A percentile compares a stretch with the other conserved stretches of the same genome.
Evolutionary conservation across 2,329 filamentous ascomycete genomes (phyloP).

Genomic region (Rhynchosporium secalis): DNA sequence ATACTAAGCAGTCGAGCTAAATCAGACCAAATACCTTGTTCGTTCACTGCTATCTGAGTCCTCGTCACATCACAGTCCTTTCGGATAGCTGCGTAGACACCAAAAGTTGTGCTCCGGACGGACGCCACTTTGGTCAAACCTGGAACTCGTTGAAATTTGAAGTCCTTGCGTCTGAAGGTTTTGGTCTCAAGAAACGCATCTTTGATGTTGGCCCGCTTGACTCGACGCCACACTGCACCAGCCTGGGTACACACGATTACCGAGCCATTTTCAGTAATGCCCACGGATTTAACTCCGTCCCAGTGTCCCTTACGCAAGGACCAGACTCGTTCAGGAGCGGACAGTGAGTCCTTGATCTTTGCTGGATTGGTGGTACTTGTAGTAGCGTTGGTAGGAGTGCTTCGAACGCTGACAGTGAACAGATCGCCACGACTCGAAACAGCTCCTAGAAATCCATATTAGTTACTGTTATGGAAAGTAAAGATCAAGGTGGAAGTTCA

Average conservation of each 20-base stretch:
- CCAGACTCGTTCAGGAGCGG: constrained; percentile 81
- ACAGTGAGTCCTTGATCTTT: constrained; percentile 83
- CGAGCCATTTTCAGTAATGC: constrained; percentile 87
- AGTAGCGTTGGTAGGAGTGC: constrained; percentile 57
- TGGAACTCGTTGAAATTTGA: constrained; percentile 91
- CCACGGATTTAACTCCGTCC: constrained; percentile 81
- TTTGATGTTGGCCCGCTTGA: constrained; percentile 80
- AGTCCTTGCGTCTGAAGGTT: constrained; percentile 75
- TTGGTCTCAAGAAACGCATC: constrained; percentile 51
- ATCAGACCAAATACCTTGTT: constrained; percentile 73
- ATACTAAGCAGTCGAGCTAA: constrained; percentile 70
- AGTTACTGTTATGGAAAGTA: not conserved
- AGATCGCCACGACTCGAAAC: constrained; percentile 82
- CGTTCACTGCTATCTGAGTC: constrained; percentile 64
- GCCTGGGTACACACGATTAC: constrained; percentile 92
- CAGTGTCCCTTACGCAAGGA: constrained; percentile 67
- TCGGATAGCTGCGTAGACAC: constrained; percentile 84
- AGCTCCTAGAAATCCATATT: constrained; percentile 51
- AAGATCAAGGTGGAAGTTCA: not conserved
- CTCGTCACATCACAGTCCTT: constrained; percentile 81
- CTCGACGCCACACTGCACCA: constrained; percentile 88
- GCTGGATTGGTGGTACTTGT: constrained; percentile 88
- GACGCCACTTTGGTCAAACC: constrained; percentile 81
- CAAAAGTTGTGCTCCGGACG: constrained; percentile 85
- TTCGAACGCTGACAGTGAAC: constrained; percentile 79